Evolutionary conservation across 345 rosid genomes (phyloP), one percentile per base, ranked within the genome.

Genomic region (Hevea brasiliensis): DNA sequence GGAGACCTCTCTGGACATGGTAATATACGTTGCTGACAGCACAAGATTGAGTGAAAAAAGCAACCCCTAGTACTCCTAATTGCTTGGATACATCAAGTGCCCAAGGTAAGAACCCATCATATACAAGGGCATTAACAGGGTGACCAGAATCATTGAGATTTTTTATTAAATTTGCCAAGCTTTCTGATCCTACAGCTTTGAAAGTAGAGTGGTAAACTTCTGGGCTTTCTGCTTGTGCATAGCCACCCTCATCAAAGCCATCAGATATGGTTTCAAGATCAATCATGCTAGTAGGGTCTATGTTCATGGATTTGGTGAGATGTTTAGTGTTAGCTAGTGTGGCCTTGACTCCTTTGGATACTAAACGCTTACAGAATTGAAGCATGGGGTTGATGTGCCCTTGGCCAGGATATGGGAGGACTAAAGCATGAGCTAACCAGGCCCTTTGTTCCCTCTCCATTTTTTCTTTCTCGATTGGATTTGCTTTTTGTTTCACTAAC

Each of bases 351-450:
- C 81, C 79, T 67, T 74, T 74, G 65, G 68, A 65, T 21, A 58
- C 66, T 54, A 83, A 63, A 23, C 83, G 83, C 50, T 80, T 83
- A 32, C 72, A 69, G 65, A 80, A 83, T 58, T 80, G 74, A n/a
- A 83, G 74, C 71, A 77, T 64, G 12, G 81, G 81, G 45, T 74
- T 83, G 27, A 80, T 68, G 76, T 80, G 86, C 21, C 86, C 83
- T 71, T 83, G 85, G 20, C 18, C 68, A 0, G 83, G 72, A 48
- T 24, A 70, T 0, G 82, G 76, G 26, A 82, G 8, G 42, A 76
- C 26, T 27, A 82, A 40, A 37, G 59, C 67, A 47, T 79, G 82
- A 61, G 74, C 51, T 20, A 29, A 9, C 20, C 42, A 45, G 24
- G 47, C 10, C 47, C 12, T 18, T 42, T 9, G 14, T 0, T 18